These are phyloP conservation scores for Trifolium pratense DNA, from an alignment of 306 rosid species.

Conservation along the genomic window DNA sequence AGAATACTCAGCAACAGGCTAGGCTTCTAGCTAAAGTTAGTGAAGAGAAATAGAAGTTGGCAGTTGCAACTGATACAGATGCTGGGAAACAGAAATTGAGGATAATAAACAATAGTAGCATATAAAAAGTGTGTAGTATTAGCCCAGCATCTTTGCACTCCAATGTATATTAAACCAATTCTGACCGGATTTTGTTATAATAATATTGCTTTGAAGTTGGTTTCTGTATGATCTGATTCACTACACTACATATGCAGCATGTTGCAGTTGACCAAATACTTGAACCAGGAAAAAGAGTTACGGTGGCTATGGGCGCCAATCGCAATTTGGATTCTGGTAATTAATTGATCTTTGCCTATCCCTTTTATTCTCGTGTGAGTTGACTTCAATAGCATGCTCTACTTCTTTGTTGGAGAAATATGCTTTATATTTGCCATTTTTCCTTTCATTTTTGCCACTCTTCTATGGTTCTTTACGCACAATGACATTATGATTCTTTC, in stretches of 20 bases:
- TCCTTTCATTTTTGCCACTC: neutral
- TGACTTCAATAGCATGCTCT: slow-evolving; percentile 8
- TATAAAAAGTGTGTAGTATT: neutral
- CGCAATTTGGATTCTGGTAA: slow-evolving; percentile 83
- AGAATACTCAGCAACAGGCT: neutral
- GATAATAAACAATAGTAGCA: neutral
- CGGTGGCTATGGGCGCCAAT: slow-evolving; percentile 92
- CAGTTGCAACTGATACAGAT: neutral
- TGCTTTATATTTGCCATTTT: neutral
- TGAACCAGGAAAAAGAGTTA: slow-evolving; percentile 84
- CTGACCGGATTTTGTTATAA: slow-evolving; percentile 7
- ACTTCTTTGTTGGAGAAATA: slow-evolving; percentile 12
- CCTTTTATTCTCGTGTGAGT: neutral
- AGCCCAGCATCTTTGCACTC: neutral
- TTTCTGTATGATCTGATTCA: slow-evolving; percentile 43
- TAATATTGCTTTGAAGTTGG: slow-evolving; percentile 23
- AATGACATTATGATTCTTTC: neutral
- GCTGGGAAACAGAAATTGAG: neutral
- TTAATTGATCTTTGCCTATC: slow-evolving; percentile 24
- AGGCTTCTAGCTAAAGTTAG: neutral
- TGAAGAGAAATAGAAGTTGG: neutral
- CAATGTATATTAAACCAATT: slow-evolving; percentile 22
- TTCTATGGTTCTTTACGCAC: neutral
- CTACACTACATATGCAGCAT: slow-evolving; percentile 59
- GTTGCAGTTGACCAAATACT: slow-evolving; percentile 71